phyloP scores from a whole-genome alignment of 768 basidiomycete genomes.

The Boletus sp. region DNA sequence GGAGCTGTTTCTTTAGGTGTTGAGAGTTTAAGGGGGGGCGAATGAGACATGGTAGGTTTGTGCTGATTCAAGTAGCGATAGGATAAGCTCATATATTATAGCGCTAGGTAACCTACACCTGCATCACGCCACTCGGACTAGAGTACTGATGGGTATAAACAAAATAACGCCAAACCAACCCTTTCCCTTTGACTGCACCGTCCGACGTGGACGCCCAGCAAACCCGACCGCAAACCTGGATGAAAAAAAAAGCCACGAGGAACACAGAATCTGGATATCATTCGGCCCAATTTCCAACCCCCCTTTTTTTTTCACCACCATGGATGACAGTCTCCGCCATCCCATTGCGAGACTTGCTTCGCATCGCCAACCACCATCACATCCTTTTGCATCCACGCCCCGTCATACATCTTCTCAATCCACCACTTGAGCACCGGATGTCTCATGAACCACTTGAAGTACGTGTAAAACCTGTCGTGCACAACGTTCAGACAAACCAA shows the following conservation, averaged over 20 bases:
- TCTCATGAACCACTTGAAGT: conserved; percentile 37
- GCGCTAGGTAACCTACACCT: too few relatives aligned
- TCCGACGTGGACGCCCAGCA: background rate
- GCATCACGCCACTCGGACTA: background rate
- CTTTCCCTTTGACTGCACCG: background rate
- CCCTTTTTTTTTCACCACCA: too few relatives aligned
- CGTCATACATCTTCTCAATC: conserved; percentile 36
- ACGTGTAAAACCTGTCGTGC: conserved; percentile 31
- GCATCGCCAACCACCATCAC: conserved; percentile 36
- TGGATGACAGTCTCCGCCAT: conserved; percentile 24
- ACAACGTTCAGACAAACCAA: conserved; percentile 17
- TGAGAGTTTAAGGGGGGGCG: too few relatives aligned
- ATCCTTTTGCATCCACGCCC: conserved; percentile 36
- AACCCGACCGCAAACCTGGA: background rate
- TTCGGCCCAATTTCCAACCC: too few relatives aligned
- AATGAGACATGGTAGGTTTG: too few relatives aligned
- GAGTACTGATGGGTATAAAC: background rate
- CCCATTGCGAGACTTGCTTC: conserved; percentile 17
- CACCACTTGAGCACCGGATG: conserved; percentile 41
- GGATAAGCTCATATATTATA: too few relatives aligned
- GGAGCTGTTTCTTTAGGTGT: too few relatives aligned
- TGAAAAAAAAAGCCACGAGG: background rate
- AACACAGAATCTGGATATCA: background rate
- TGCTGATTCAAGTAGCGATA: too few relatives aligned
- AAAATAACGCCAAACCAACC: background rate